Percentiles rank a stretch among this genome's conserved stretches.
These are phyloP conservation scores for Macrophomina pseudophaseolina DNA, from an alignment of 2,329 filamentous ascomycete species.

Conservation along the genomic window DNA sequence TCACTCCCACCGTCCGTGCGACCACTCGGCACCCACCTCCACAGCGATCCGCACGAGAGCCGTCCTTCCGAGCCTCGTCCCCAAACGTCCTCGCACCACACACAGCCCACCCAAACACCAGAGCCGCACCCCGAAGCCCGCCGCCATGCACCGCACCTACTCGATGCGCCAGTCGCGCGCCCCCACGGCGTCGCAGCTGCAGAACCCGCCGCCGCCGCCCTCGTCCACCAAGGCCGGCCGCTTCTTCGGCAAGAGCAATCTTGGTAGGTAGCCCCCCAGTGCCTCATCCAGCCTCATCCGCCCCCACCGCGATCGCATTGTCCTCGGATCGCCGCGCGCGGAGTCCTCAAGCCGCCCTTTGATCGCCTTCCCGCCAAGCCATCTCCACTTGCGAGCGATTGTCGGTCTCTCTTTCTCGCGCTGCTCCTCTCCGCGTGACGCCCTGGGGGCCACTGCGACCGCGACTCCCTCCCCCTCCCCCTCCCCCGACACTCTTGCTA, in stretches of 20 bases:
- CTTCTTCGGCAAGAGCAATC: constrained; percentile 82
- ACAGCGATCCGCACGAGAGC: not conserved
- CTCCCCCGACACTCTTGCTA: not conserved
- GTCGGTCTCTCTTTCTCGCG: too few relatives aligned
- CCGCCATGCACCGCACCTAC: constrained; percentile 92
- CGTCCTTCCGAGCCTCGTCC: not conserved
- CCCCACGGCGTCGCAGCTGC: constrained; percentile 86
- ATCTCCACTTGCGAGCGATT: not conserved
- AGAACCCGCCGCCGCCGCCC: constrained; percentile 91
- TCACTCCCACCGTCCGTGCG: constrained; percentile 17
- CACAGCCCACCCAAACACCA: not conserved
- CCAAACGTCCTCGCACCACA: constrained; percentile 6
- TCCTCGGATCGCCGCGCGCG: constrained; percentile 10
- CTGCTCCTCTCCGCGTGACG: not conserved
- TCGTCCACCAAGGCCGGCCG: constrained; percentile 90
- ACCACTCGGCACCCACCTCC: not conserved
- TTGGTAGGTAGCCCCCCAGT: constrained; percentile 67
- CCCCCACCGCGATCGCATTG: constrained; percentile 15
- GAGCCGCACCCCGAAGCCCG: constrained; percentile 20
- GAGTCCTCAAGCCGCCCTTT: not conserved
- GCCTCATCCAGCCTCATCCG: not conserved
- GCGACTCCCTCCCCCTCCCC: not conserved
- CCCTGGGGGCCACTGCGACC: not conserved
- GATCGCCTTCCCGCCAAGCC: not conserved
- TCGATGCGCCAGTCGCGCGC: constrained; percentile 97